Evolutionary conservation across 768 basidiomycete species (phyloP).

Genomic region (Lyophyllum decastes): DNA sequence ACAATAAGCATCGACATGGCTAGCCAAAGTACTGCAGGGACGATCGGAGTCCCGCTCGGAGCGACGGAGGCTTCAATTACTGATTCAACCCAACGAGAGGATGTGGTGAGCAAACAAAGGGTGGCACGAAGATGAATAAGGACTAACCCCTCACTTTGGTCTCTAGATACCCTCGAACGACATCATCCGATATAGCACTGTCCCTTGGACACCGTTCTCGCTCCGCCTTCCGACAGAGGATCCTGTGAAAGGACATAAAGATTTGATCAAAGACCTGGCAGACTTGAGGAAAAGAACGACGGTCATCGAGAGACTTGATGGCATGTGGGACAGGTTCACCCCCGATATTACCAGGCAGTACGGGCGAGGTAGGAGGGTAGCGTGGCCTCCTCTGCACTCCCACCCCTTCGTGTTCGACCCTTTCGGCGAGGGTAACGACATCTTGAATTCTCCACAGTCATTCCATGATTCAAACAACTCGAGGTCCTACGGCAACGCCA

Average conservation of each 20-base stretch:
- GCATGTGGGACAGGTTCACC: not conserved
- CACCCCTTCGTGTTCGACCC: not conserved
- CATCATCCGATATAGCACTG: not conserved
- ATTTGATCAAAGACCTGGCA: constrained; percentile 3
- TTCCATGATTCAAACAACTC: not conserved
- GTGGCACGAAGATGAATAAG: not conserved
- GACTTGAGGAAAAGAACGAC: constrained; percentile 3
- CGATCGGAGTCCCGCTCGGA: not conserved
- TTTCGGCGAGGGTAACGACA: not conserved
- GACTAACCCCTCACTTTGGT: not conserved
- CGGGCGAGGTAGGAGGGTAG: not conserved
- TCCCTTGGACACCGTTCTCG: not conserved
- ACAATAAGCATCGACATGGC: not conserved
- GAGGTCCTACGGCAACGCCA: not conserved
- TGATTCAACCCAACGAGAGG: not conserved
- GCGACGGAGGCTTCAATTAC: not conserved
- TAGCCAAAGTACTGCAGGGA: not conserved
- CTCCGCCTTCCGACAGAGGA: not conserved
- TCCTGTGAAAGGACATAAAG: not conserved
- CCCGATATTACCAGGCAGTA: not conserved
- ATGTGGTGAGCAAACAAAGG: not conserved
- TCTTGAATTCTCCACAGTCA: not conserved
- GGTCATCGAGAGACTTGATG: not conserved
- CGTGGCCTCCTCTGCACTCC: not conserved
- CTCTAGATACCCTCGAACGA: not conserved